These are phyloP conservation scores for Paraleonurus japonicus DNA, from an alignment of 257 asterid genomes.

Conservation along the genomic window DNA sequence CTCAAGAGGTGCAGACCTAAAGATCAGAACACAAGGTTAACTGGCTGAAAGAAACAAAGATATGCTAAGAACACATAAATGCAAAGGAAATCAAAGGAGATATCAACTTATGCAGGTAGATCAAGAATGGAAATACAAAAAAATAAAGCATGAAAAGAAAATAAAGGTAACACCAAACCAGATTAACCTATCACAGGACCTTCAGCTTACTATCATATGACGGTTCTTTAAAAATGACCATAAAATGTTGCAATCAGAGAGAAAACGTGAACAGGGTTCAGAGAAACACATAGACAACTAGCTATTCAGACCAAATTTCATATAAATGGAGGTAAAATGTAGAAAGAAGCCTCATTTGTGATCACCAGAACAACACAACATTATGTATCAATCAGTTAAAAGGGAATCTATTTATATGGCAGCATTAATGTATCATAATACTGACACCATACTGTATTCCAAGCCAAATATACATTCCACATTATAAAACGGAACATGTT, in stretches of 20 bases:
- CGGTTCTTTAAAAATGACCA: not conserved
- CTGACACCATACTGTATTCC: not conserved
- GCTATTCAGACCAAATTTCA: not conserved
- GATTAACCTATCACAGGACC: not conserved
- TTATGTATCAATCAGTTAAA: not conserved
- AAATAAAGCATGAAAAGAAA: not conserved
- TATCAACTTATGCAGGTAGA: not conserved
- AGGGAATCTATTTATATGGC: not conserved
- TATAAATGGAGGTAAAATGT: not conserved
- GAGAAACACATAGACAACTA: not conserved
- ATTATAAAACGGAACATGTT: not conserved
- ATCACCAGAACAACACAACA: not conserved
- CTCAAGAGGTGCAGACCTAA: conserved; percentile 4
- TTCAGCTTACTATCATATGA: not conserved
- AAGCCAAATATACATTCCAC: not conserved
- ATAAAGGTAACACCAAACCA: not conserved
- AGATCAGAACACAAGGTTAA: not conserved
- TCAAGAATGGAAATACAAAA: not conserved
- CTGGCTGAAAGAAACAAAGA: conserved; percentile 1
- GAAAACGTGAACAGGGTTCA: not conserved
- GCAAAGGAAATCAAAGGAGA: not conserved
- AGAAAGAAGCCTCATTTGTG: not conserved
- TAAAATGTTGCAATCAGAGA: not conserved
- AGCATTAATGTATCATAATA: not conserved
- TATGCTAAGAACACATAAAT: not conserved